Base-by-base conservation (phyloP, 495 filamentous ascomycete genomes). In the Bombardia bombarda region DNA sequence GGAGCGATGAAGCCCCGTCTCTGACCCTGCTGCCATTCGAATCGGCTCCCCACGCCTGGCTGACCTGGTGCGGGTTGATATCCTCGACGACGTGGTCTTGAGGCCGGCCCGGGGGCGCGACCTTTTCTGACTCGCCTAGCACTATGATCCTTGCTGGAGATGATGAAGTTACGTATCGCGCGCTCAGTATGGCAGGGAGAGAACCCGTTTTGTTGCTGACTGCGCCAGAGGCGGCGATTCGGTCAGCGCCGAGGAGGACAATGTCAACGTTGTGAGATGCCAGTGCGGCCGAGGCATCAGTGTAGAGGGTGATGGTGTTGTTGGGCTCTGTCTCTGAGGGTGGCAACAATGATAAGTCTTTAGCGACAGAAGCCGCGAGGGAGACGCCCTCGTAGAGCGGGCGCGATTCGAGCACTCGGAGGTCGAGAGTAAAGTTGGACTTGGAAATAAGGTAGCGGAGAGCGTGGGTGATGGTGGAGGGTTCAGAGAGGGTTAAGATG, bases 181-280 rank as follows among this genome's bases (percentile, higher is more conserved):
- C 70, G 35, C 69, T 59, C 1, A 81, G 60, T 0, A 75, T 67
- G 2, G 70, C 67, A 1, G 81, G 69, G 0, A 84, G 53, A 0
- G 77, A 79, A 3, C 82, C 82, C 0, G 69, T 78, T 52, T 86
- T 86, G 61, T 84, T 85, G 48, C 71, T 75, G 4, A 84, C 73
- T n/a, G 64, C 61, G 1, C 77, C 76, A 9, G 69, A 66, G 0
- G 61, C 51, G 8, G 75, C 70, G 24, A 85, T 78, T 13, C 70
- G 62, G 42, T 86, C 82, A 10, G 79, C 78, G 5, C 82, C 82
- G 3, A 86, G 62, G 0, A 84, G 51, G 6, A 85, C 51, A 7
- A 79, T 45, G 40, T 82, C 66, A 1, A 75, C 61, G 8, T 52
- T 59, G 3, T 51, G 34, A 0, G 69, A 57, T 2, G 79, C 77